Base-by-base conservation (phyloP, 176 grass and related monocot genomes). In the sorghum (Sorghum bicolor) region DNA sequence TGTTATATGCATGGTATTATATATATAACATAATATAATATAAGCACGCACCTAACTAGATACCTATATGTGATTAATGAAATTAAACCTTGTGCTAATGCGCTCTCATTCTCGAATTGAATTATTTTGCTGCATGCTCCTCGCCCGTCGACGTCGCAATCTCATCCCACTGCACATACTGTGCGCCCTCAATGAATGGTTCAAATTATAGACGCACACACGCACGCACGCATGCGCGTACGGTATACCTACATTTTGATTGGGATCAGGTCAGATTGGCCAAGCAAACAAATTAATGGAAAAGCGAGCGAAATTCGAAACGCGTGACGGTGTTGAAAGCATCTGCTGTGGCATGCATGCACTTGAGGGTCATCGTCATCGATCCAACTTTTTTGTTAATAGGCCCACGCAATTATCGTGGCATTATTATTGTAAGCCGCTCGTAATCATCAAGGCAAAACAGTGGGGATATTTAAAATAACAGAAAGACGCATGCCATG, bases 281-380 rank as follows among this genome's bases (percentile, higher is more conserved):
- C 38, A 64, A 31, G 29, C 15, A 44, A 64, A 25, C 11, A 43
- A 43, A 43, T 39, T 28, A 17, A 13, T 2, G 29, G 34, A 61
- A 83, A 63, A 38, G 26, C 16, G 36, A 24, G 19, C 5, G 30
- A 81, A 83, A 83, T 74, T 72, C 81, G 43, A 83, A 74, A 83
- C 81, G 58, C 81, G 58, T 65, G 81, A 37, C 40, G 24, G 4
- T 50, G 58, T 44, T 12, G 39, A 31, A 83, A 74, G 39, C 22
- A 67, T 80, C 10, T 13, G 5, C 48, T 67, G 41, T 8, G 43
- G 43, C 19, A 32, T 45, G 19, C 5, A 14, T 20, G 20, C 4
- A 2, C 10, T 31, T 26, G 33, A 64, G 24, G 15, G 37, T 29
- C 8, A 5, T 47, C 8, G 10, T 47, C 45, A 48, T 48, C 14